Base-by-base conservation (phyloP, 768 basidiomycete genomes). In the Lyophyllum atratum region DNA sequence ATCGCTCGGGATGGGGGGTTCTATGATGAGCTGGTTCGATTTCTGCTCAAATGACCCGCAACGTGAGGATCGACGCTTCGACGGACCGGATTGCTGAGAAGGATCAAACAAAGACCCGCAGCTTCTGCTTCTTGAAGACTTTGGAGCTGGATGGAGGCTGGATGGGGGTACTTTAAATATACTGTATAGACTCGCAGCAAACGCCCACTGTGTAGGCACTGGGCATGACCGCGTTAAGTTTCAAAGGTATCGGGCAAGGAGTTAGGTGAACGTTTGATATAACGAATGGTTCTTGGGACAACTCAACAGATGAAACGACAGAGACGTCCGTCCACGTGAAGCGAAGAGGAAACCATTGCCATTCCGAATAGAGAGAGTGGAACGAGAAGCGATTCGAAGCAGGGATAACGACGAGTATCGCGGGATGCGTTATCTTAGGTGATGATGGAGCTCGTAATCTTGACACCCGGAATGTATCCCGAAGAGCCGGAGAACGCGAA, bases 391-490 rank as follows among this genome's bases (percentile, higher is more conserved):
- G 43, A 56, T 43, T 44, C 29, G 55, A 59, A 54, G 56, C 53
- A 58, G 58, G 42, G 39, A 4, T 37, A 14, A 58, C 55, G 47
- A 51, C 49, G 55, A 63, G 55, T 57, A 57, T 63, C 55, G 61
- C 61, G 61, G 61, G 56, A 56, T 50, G 61, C 34, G 39, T 48
- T 29, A 54, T 21, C 52, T 33, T 62, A 47, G 37, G 21, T 53
- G 52, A 55, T 58, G 42, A 52, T 58, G 34, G 57, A 61, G 55
- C 52, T 28, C 22, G n/a, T 46, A 33, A 44, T 45, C 42, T 44
- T 61, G 56, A 62, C 61, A 56, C 46, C 55, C 55, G 55, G 55
- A 47, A 33, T 55, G 44, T 45, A 56, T 56, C 52, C 58, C 58
- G 58, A 44, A 49, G 22, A 17, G 31, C 58, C 61, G 58, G 61